A percentile compares a stretch with the other conserved stretches of the same genome.
phyloP scores from a whole-genome alignment of 2,329 filamentous ascomycete genomes.

The Bipolaris victoriae region DNA sequence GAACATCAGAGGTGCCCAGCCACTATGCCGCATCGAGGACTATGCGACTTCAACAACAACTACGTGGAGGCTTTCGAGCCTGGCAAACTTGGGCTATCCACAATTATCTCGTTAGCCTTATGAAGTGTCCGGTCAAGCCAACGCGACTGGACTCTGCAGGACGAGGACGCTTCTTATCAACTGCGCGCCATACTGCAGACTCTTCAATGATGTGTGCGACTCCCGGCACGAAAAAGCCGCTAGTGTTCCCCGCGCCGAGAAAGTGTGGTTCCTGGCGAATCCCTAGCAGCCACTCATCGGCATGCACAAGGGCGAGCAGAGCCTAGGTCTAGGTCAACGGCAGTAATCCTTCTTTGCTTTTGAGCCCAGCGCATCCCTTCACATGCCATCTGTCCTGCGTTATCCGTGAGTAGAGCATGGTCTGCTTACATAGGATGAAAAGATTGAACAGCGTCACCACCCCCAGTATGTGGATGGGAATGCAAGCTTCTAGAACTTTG shows the following conservation, averaged over 20 bases:
- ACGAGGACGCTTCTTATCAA: background rate
- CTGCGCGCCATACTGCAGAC: constrained; percentile 16
- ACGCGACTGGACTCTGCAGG: background rate
- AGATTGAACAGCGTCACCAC: background rate
- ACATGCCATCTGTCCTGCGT: background rate
- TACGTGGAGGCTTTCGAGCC: constrained; percentile 6
- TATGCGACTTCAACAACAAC: constrained; percentile 16
- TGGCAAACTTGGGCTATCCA: background rate
- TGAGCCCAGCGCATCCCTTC: too few species aligned
- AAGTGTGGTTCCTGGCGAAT: constrained; percentile 30
- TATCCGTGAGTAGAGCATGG: background rate
- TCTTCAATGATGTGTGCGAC: constrained; percentile 21
- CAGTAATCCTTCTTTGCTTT: constrained; percentile 1
- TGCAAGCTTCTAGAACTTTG: constrained; percentile 20
- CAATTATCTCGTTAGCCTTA: background rate
- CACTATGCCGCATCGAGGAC: constrained; percentile 21
- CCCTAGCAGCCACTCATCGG: constrained; percentile 24
- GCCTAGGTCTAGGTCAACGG: background rate
- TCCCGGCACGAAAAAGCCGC: constrained; percentile 21
- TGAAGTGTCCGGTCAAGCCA: background rate
- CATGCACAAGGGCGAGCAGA: constrained; percentile 13
- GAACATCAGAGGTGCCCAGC: constrained; percentile 10
- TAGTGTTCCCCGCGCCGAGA: constrained; percentile 36
- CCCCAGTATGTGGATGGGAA: background rate
- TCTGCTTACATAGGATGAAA: background rate